phyloP scores from a whole-genome alignment of 768 basidiomycete genomes.

The Gloeophyllum trabeum region DNA sequence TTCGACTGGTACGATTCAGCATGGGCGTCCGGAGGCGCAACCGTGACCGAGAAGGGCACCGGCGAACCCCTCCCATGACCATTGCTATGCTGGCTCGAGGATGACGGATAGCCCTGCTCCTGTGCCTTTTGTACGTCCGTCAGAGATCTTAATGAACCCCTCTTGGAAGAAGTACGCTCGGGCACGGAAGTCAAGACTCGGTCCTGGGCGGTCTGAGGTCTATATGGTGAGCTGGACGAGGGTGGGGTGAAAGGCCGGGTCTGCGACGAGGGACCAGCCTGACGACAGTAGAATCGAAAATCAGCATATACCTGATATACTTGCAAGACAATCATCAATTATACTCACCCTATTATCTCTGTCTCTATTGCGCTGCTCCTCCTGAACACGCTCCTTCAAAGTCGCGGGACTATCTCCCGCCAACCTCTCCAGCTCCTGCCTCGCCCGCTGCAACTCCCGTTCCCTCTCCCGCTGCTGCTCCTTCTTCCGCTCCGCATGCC shows the following conservation, averaged over 20 bases:
- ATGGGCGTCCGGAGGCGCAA: not conserved
- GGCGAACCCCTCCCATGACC: no score
- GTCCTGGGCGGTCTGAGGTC: not conserved
- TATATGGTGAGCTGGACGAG: not conserved
- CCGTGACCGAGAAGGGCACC: not conserved
- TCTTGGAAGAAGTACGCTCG: no score
- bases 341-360: not conserved
- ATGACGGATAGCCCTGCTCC: no score
- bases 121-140: no score
- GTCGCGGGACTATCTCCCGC: not conserved
- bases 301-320: not conserved
- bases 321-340: no score
- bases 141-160: no score
- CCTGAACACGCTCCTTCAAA: not conserved
- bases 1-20: not conserved
- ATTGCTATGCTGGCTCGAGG: no score
- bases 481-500: constrained; percentile 83
- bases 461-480: constrained; percentile 34
- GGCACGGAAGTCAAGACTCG: no score
- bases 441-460: constrained; percentile 14
- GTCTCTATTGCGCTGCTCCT: not conserved
- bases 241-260: not conserved
- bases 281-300: not conserved
- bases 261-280: not conserved
- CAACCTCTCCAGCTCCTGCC: not conserved